phyloP scores from a whole-genome alignment of 768 basidiomycete genomes.

The Lentinula boryana region DNA sequence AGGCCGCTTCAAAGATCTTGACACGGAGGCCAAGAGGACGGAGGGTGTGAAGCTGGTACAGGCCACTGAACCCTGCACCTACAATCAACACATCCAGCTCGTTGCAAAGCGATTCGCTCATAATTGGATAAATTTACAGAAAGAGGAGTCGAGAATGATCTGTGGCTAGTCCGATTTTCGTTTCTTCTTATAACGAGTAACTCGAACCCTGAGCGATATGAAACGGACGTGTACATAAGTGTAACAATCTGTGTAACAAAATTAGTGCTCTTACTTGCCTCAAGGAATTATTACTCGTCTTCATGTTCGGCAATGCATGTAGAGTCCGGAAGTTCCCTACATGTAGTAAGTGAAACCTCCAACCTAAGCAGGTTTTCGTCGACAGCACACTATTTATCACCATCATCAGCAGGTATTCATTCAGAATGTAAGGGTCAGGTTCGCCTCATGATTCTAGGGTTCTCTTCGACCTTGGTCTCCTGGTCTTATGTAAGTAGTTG shows the following conservation, averaged over 20 bases:
- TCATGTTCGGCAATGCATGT: neutral
- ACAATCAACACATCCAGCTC: constrained; percentile 6
- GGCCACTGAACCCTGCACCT: constrained; percentile 1
- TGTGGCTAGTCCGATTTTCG: neutral
- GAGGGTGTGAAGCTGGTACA: constrained; percentile 2
- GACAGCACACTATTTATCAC: no score
- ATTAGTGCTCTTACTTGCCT: neutral
- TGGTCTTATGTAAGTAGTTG: no score
- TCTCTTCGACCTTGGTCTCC: no score
- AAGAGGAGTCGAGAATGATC: neutral
- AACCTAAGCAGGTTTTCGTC: no score
- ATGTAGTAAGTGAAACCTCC: neutral
- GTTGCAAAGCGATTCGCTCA: neutral
- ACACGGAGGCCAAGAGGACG: constrained; percentile 10
- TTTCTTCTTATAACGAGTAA: neutral
- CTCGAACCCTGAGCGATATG: neutral
- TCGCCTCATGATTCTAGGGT: no score
- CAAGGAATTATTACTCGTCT: neutral
- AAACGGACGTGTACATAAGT: neutral
- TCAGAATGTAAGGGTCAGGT: no score
- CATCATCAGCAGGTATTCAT: no score
- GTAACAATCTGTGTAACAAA: neutral
- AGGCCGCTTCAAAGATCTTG: constrained; percentile 12
- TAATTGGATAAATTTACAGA: neutral
- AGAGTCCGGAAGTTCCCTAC: neutral